Conservation (phyloP, 208 protist species). For the Acanthamoeba castellanii region DNA sequence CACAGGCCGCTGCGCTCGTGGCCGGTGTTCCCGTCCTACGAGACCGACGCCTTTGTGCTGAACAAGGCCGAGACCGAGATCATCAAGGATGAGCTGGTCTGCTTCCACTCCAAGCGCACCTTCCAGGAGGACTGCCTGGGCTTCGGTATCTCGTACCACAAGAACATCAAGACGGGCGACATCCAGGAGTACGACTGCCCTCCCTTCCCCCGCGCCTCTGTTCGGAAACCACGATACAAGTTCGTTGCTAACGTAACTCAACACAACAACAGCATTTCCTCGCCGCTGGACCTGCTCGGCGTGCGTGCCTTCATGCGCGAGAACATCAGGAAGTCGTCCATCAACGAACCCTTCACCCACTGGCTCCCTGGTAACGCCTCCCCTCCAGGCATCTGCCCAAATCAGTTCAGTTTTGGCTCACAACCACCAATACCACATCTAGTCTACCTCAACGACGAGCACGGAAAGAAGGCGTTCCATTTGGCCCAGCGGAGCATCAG, state of each 20-base stretch:
- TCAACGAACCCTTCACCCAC: constrained; percentile 75
- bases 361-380: constrained; percentile 27
- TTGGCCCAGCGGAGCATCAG: constrained; percentile 66
- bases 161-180: constrained; percentile 73
- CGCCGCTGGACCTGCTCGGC: constrained; percentile 68
- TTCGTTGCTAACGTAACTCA: neutral
- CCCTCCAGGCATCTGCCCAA: neutral
- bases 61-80: constrained; percentile 50
- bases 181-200: neutral
- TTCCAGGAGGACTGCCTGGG: constrained; percentile 72
- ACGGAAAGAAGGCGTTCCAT: constrained; percentile 71
- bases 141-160: constrained; percentile 62
- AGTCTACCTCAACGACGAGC: constrained; percentile 69
- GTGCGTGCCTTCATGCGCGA: constrained; percentile 70
- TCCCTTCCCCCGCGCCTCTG: too few species aligned
- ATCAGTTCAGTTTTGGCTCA: neutral
- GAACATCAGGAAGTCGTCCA: constrained; percentile 61
- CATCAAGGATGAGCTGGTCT: constrained; percentile 71
- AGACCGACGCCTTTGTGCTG: constrained; percentile 53
- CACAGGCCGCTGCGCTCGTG: constrained; percentile 70
- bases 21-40: constrained; percentile 59
- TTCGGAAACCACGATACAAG: too few species aligned
- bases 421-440: neutral
- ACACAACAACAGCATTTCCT: neutral
- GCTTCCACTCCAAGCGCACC: constrained; percentile 72